Base-by-base conservation (phyloP, 176 grass and related monocot genomes). In the Chloris gayana region DNA sequence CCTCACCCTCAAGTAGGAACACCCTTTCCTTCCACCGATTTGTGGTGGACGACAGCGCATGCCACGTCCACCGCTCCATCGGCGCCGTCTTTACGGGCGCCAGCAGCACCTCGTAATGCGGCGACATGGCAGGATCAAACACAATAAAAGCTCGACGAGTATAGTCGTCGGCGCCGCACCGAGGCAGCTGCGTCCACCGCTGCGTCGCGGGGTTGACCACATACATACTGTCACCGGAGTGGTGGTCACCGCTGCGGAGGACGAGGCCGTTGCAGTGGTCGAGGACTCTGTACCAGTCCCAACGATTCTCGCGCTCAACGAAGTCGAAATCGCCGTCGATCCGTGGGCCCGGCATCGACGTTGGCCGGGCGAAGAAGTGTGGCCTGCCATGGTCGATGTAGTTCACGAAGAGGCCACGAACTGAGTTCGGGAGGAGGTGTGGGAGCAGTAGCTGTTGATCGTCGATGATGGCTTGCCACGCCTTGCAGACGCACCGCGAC, bases 181-280 rank as follows among this genome's bases (percentile, higher is more conserved):
- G 22, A 1, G 72, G 51, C 51, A 59, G 32, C 22, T 31, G 22
- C 1, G 6, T 22, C 51, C 33, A 75, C 22, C 14, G 0, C 33
- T 6, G 72, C 34, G 72, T 75, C 4, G 18, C 11, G 3, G 70
- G 45, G 5, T 72, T 72, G 27, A 45, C 21, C 9, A 72, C 27
- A 27, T 72, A 50, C 70, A 51, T 31, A 3, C 18, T 4, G 15
- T 32, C 0, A 1, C 41, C 41, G 9, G 1, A 10, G 41, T 10
- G 1, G 11, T 42, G 9, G 41, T 42, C 41, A 8, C 8, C 41
- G 9, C 41, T 42, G 41, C 41, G 41, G 41, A 72, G 69, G 14
- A 72, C 15, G 14, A 47, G 69, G 25, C 69, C 69, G 11, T 71
- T 46, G 42, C 69, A 49, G 42, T 71, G 69, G 14, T 70, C 67